A percentile compares a stretch with the other conserved stretches of the same genome.
These are phyloP conservation scores for Nicotiana otophora DNA, from an alignment of 257 asterid species.

Conservation along the genomic window DNA sequence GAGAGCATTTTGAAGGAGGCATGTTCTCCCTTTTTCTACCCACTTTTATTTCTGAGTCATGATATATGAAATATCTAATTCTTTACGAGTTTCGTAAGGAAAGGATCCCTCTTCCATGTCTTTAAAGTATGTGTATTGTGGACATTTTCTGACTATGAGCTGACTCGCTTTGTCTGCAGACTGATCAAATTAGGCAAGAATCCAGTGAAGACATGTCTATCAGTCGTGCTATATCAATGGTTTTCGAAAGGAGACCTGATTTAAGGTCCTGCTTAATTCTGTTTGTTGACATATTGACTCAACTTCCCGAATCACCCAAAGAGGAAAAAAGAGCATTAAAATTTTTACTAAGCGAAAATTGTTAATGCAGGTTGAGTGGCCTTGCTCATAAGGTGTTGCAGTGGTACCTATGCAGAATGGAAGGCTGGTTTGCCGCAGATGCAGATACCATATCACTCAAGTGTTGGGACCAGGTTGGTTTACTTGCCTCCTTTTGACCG, in stretches of 20 bases:
- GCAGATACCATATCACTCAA: constrained; percentile 88
- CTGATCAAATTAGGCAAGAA: constrained; percentile 68
- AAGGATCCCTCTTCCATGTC: neutral
- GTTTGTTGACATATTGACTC: neutral
- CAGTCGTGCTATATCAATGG: constrained; percentile 67
- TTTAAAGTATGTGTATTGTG: neutral
- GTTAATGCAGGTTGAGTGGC: constrained; percentile 68
- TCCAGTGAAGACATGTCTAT: constrained; percentile 73
- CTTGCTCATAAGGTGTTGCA: constrained; percentile 74
- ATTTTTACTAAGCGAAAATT: neutral
- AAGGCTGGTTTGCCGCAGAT: constrained; percentile 98
- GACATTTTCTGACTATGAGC: neutral
- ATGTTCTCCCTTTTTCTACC: constrained; percentile 5
- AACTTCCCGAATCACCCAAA: neutral
- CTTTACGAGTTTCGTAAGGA: neutral
- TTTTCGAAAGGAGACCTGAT: constrained; percentile 81
- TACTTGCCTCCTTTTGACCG: neutral
- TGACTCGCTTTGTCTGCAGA: constrained; percentile 36
- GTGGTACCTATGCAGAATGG: constrained; percentile 98
- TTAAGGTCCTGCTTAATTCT: constrained; percentile 43
- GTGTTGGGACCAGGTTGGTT: constrained; percentile 89
- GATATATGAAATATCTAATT: neutral
- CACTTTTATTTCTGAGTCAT: neutral
- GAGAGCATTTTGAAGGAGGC: constrained; percentile 89
- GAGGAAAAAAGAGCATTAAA: neutral